These are phyloP conservation scores for Hymenoscyphus linearis DNA, from an alignment of 2,329 filamentous ascomycete genomes.

Conservation along the genomic window DNA sequence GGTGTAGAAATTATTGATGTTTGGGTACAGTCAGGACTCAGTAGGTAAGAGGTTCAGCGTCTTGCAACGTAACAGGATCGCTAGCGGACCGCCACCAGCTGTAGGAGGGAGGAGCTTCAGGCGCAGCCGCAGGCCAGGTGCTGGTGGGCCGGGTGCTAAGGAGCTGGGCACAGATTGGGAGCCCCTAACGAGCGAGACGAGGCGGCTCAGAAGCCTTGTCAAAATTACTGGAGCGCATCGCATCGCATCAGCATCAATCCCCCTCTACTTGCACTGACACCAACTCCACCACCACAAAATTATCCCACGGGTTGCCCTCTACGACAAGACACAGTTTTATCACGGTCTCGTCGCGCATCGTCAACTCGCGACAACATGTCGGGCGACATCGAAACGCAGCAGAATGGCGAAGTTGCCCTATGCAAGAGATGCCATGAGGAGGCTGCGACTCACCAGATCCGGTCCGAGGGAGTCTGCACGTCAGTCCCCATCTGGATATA, in stretches of 20 bases:
- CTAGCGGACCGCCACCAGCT: neutral
- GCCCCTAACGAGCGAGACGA: neutral
- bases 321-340: neutral
- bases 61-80: slow-evolving; percentile 17
- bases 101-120: no score
- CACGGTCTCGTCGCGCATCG: neutral
- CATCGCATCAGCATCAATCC: no score
- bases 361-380: neutral
- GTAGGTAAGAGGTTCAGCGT: neutral
- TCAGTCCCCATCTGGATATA: slow-evolving; percentile 14
- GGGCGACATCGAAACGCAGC: neutral
- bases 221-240: neutral
- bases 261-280: neutral
- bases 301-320: neutral
- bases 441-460: slow-evolving; percentile 28
- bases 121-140: no score
- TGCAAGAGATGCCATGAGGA: slow-evolving; percentile 30
- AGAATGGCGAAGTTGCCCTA: slow-evolving; percentile 1
- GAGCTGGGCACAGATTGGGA: slow-evolving; percentile 3
- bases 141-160: neutral
- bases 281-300: neutral
- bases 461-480: slow-evolving; percentile 32
- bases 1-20: neutral
- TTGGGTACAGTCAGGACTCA: neutral
- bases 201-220: slow-evolving; percentile 15